Evolutionary conservation across 2,329 filamentous ascomycete species (phyloP), one percentile per base, ranked within the genome.

Genomic region (Neofusicoccum umdonicola): DNA sequence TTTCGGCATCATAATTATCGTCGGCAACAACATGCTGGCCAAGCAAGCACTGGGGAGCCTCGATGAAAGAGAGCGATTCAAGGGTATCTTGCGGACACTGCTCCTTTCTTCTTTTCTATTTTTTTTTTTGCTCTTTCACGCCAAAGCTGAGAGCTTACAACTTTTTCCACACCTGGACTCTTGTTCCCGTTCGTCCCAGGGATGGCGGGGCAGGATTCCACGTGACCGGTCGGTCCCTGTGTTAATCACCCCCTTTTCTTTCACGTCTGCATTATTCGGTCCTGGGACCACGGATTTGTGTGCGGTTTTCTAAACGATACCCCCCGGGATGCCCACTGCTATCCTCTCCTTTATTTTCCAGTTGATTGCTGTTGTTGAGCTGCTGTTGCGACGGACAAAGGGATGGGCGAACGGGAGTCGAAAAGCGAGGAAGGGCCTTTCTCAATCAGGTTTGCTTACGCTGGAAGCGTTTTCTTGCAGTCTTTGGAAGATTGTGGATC

Each of bases 271-370:
- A 11, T 50, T 34, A n/a, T 50, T 34, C 47, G 47, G 27, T 50
- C 34, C 22, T 34, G 47, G 47, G 47, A 50, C 47, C 47, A 19
- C 17, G 11, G 22, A 31, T 52, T 35, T 52, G 50, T 48, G 50
- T 37, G 50, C 50, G 15, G 50, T 52, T 52, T 52, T 52, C 50
- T 37, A 52, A 37, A 52, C 50, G 50, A 52, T 52, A 52, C 50
- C 50, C 50, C 50, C 50, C 50, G 50, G 50, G 50, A 52, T 52
- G 37, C 50, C 50, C 50, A 52, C 50, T 52, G 50, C 50, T 52
- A 52, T 52, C 50, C 50, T 52, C 50, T 52, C 50, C 50, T 50
- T 52, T 52, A 37, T 35, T 39, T 39, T 39, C 13, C 13, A 11
- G 37, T 13, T 39, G 37, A 12, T 13, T 39, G 37, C 37, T 39